These are phyloP conservation scores for Drechslerella dactyloides DNA, from an alignment of 2,329 filamentous ascomycete species.

Conservation along the genomic window DNA sequence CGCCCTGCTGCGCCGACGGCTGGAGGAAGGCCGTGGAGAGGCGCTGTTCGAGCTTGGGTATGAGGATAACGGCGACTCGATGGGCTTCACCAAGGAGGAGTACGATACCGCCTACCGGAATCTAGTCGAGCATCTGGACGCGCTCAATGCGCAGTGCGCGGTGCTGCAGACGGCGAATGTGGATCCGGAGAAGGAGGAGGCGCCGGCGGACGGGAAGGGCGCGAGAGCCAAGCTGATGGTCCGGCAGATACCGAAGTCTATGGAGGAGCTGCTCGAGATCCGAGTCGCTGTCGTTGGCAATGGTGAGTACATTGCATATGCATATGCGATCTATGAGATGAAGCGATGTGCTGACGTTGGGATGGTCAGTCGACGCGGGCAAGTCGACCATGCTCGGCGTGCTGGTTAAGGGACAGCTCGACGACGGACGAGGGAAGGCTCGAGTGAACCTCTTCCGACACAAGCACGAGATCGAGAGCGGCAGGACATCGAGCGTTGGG, in stretches of 20 bases:
- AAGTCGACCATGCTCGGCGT: conserved; percentile 97
- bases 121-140: conserved; percentile 70
- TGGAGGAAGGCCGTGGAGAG: conserved; percentile 86
- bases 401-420: conserved; percentile 90
- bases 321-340: neutral
- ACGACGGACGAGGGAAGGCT: conserved; percentile 91
- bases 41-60: conserved; percentile 89
- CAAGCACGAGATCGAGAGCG: conserved; percentile 96
- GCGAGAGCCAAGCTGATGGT: conserved; percentile 87
- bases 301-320: conserved; percentile 62
- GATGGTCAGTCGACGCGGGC: conserved; percentile 78
- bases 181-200: conserved; percentile 68
- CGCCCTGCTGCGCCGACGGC: conserved; percentile 69
- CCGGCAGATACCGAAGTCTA: conserved; percentile 72
- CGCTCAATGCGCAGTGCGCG: conserved; percentile 73
- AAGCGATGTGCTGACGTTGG: conserved; percentile 39
- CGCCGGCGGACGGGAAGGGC: conserved; percentile 68
- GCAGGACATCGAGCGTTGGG: conserved; percentile 91
- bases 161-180: conserved; percentile 90
- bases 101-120: conserved; percentile 76
- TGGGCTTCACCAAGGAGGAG: conserved; percentile 75
- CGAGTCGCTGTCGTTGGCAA: conserved; percentile 96
- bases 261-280: conserved; percentile 92
- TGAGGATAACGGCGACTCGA: conserved; percentile 85
- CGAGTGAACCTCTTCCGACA: conserved; percentile 95